A percentile compares a stretch with the other conserved stretches of the same genome.
These are phyloP conservation scores for Fusarium mangiferae DNA, from an alignment of 2,329 filamentous ascomycete genomes.

Conservation along the genomic window DNA sequence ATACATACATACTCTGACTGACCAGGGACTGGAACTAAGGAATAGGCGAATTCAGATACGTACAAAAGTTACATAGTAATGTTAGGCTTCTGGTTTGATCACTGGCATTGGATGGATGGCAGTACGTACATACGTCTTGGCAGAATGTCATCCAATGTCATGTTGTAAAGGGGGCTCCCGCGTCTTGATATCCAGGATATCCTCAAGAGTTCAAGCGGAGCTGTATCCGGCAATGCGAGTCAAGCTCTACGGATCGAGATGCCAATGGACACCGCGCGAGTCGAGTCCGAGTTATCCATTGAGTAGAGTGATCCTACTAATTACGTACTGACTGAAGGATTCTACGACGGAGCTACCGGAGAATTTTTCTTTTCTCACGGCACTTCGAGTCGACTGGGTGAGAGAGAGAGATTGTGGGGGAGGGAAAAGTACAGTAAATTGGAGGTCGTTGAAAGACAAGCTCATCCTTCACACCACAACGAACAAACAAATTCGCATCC, in stretches of 20 bases:
- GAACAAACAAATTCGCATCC: slow-evolving; percentile 5
- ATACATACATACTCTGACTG: not conserved
- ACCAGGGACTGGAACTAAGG: slow-evolving; percentile 7
- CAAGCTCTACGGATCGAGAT: slow-evolving; percentile 16
- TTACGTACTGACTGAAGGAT: slow-evolving; percentile 33
- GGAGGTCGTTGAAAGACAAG: not conserved
- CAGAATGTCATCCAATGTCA: slow-evolving; percentile 23
- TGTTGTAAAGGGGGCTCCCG: slow-evolving; percentile 10
- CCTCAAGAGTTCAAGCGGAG: not conserved
- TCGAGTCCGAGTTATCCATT: slow-evolving; percentile 26
- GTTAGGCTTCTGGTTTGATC: slow-evolving; percentile 18
- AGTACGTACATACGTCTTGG: slow-evolving; percentile 14
- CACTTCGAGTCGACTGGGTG: slow-evolving; percentile 15
- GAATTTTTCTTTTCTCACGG: slow-evolving; percentile 13
- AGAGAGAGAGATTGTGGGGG: not conserved
- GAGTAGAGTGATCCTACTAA: not conserved
- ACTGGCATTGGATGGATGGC: slow-evolving; percentile 4
- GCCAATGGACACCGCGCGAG: slow-evolving; percentile 2
- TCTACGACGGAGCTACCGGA: slow-evolving; percentile 10
- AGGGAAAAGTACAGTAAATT: not conserved
- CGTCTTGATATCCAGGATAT: not conserved
- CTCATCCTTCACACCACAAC: slow-evolving; percentile 7
- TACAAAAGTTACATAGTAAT: slow-evolving; percentile 9
- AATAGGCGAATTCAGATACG: slow-evolving; percentile 18
- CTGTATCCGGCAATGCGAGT: slow-evolving; percentile 16